phyloP scores from a whole-genome alignment of 495 filamentous ascomycete genomes.

The Podospora pseudoanserina region DNA sequence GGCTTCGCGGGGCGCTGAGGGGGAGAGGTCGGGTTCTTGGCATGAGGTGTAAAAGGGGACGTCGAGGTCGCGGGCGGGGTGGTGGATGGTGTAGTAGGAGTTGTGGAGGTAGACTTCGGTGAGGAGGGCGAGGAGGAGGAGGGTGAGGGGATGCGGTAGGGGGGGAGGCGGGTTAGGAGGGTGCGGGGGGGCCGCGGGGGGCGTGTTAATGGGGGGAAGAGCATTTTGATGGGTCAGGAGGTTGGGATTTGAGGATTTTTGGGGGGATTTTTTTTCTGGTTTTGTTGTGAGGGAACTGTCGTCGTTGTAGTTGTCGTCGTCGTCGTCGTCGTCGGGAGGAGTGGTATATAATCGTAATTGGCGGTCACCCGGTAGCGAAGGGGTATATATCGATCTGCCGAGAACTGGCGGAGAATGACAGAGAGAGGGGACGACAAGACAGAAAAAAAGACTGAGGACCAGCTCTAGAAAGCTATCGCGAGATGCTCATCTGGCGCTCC shows the following conservation, averaged over 20 bases:
- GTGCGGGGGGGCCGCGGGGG: neutral
- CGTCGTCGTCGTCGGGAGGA: neutral
- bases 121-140: conserved; percentile 24
- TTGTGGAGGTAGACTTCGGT: conserved; percentile 34
- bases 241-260: neutral
- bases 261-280: no score
- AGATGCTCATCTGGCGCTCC: neutral
- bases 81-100: conserved; percentile 29
- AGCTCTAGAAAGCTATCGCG: neutral
- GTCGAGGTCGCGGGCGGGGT: conserved; percentile 38
- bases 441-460: neutral
- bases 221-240: neutral
- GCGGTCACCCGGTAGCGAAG: neutral
- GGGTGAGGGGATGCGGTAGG: conserved; percentile 6
- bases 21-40: conserved; percentile 40
- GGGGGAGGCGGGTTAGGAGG: neutral
- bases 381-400: neutral
- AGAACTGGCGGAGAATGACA: neutral
- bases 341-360: neutral
- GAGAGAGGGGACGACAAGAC: neutral
- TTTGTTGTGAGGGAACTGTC: no score
- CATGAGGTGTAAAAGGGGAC: conserved; percentile 42
- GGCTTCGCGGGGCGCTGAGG: conserved; percentile 69
- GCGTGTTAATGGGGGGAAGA: neutral
- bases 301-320: neutral